Evolutionary conservation across 1,139 yeast genomes (phyloP).

Genomic region (Protomyces gravidus): DNA sequence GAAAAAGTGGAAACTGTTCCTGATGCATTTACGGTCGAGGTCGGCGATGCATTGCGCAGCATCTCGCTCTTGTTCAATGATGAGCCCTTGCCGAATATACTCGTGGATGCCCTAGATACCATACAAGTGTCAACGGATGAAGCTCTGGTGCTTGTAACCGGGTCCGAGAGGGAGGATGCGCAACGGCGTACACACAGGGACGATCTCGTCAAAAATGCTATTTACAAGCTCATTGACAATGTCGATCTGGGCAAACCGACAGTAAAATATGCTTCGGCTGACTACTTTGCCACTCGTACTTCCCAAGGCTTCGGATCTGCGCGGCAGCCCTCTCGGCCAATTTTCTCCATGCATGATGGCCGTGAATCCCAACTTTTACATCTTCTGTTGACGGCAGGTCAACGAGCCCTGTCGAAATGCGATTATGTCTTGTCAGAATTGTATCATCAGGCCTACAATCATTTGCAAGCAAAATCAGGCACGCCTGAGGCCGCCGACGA

Average conservation of each 20-base stretch:
- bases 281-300: background rate
- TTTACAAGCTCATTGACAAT: background rate
- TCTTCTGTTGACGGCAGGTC: constrained; percentile 3
- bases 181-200: background rate
- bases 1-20: too few relatives aligned
- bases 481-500: constrained; percentile 12
- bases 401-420: background rate
- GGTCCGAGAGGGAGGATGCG: background rate
- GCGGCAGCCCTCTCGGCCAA: background rate
- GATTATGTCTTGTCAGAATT: constrained; percentile 2
- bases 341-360: background rate
- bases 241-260: background rate
- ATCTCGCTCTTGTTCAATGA: background rate
- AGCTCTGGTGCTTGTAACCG: background rate
- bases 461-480: background rate
- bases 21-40: background rate
- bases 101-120: background rate
- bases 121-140: background rate
- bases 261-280: background rate
- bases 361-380: constrained; percentile 2
- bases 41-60: background rate
- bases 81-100: background rate
- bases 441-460: constrained; percentile 10
- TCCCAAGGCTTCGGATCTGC: background rate
- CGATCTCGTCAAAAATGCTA: background rate